Percentiles rank a stretch among this genome's conserved stretches.
Evolutionary conservation across 2,329 filamentous ascomycete genomes (phyloP).

Genomic region (Aspergillus ruber): DNA sequence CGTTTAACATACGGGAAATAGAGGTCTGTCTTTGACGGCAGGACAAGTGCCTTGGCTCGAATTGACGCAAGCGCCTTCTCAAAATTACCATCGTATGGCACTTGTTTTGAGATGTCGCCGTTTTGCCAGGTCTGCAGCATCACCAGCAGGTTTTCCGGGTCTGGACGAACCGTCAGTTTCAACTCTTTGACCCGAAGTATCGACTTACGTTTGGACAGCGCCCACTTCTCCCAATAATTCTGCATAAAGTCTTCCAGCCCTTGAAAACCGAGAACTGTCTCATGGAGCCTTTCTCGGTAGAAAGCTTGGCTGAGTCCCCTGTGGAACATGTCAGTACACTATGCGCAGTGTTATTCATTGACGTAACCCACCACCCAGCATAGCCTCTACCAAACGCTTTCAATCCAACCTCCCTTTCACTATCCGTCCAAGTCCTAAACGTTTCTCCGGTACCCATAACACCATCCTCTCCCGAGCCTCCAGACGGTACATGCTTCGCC

Average conservation of each 20-base stretch:
- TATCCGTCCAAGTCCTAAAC: slow-evolving; percentile 45
- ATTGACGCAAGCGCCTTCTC: slow-evolving; percentile 61
- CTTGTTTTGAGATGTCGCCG: slow-evolving; percentile 62
- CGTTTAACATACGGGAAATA: slow-evolving; percentile 61
- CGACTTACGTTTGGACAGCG: slow-evolving; percentile 53
- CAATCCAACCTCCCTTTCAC: slow-evolving; percentile 52
- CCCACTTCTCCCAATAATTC: slow-evolving; percentile 71
- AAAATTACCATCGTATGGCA: slow-evolving; percentile 62
- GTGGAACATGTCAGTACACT: slow-evolving; percentile 1
- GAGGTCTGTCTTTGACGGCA: slow-evolving; percentile 67
- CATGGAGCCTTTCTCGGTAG: slow-evolving; percentile 65
- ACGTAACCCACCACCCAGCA: slow-evolving; percentile 54
- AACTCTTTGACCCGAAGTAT: not conserved
- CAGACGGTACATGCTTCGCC: slow-evolving; percentile 49
- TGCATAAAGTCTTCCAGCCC: slow-evolving; percentile 67
- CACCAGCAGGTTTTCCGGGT: slow-evolving; percentile 66
- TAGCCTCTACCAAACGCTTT: slow-evolving; percentile 71
- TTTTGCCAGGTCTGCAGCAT: slow-evolving; percentile 77
- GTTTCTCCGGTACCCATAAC: slow-evolving; percentile 32
- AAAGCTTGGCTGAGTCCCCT: slow-evolving; percentile 74
- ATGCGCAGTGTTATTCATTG: not conserved
- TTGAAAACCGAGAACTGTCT: slow-evolving; percentile 58
- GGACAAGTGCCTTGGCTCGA: slow-evolving; percentile 64
- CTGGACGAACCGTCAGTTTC: slow-evolving; percentile 24
- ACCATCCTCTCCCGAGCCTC: slow-evolving; percentile 45